Percentiles rank a stretch among this genome's conserved stretches.
Evolutionary conservation across 2,329 filamentous ascomycete species (phyloP).

Genomic region (Aschersonia sp.): DNA sequence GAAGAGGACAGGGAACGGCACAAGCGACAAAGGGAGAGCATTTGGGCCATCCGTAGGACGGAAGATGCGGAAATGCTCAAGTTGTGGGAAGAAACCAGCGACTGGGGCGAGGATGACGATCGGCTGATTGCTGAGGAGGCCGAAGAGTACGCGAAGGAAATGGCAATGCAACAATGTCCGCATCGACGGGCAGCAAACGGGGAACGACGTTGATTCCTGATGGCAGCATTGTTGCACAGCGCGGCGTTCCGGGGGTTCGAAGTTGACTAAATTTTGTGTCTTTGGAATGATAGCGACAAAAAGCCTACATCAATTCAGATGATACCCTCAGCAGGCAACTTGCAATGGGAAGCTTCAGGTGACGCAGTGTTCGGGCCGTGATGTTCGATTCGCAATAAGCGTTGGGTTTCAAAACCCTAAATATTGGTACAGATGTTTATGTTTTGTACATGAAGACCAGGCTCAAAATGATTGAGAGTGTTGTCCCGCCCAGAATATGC

Average conservation of each 20-base stretch:
- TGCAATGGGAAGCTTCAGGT: too few species aligned
- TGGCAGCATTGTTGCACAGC: conserved; percentile 7
- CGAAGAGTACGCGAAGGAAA: conserved; percentile 28
- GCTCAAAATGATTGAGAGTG: conserved; percentile 14
- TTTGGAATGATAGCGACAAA: too few species aligned
- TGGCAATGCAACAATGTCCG: conserved; percentile 24
- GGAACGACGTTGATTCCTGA: conserved; percentile 9
- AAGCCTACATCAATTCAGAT: too few species aligned
- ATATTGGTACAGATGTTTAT: conserved; percentile 13
- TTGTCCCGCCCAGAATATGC: not conserved
- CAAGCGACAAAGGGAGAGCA: conserved; percentile 79
- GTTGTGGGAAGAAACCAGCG: conserved; percentile 77
- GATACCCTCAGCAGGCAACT: too few species aligned
- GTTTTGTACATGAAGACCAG: conserved; percentile 23
- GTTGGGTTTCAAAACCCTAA: conserved; percentile 15
- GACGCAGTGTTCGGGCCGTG: not conserved
- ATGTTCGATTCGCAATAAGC: conserved; percentile 4
- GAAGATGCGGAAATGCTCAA: conserved; percentile 59
- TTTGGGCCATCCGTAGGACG: conserved; percentile 66
- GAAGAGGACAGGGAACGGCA: conserved; percentile 94
- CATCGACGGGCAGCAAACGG: conserved; percentile 21
- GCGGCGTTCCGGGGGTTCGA: conserved; percentile 5
- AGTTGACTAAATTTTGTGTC: too few species aligned
- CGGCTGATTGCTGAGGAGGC: conserved; percentile 61
- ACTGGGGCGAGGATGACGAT: conserved; percentile 77